Percentiles rank a stretch among this genome's conserved stretches.
These are phyloP conservation scores for Asterochloris sp. DNA, from an alignment of 139 green algal species.

Conservation along the genomic window DNA sequence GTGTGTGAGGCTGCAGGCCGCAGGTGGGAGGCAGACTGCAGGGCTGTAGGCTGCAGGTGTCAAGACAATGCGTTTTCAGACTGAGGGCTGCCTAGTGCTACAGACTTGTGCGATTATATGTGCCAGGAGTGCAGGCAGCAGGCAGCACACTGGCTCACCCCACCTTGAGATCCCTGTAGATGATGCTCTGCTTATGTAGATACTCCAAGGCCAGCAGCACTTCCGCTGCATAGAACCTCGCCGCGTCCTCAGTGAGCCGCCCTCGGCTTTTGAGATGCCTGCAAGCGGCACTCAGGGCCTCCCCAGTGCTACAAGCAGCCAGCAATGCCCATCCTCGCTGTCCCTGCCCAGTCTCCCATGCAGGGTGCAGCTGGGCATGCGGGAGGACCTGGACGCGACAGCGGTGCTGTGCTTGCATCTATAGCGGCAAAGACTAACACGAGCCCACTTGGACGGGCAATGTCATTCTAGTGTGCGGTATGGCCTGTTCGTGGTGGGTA, in stretches of 20 bases:
- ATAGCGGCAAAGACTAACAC: too few species aligned
- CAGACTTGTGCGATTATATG: background rate
- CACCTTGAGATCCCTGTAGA: constrained; percentile 74
- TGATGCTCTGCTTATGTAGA: constrained; percentile 55
- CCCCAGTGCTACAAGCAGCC: too few species aligned
- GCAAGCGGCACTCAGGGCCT: background rate
- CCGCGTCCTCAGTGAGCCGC: constrained; percentile 38
- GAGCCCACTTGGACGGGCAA: too few species aligned
- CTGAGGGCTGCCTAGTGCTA: background rate
- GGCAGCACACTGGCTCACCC: constrained; percentile 13
- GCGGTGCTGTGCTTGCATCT: too few species aligned
- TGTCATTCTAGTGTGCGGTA: too few species aligned
- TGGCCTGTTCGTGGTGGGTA: too few species aligned
- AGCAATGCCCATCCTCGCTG: too few species aligned
- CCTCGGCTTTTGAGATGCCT: too few species aligned
- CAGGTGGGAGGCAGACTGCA: background rate
- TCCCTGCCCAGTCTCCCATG: too few species aligned
- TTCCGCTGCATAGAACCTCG: constrained; percentile 71
- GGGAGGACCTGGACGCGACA: too few species aligned
- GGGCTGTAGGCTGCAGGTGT: background rate
- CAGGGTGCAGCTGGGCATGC: too few species aligned
- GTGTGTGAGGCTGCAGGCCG: too few species aligned
- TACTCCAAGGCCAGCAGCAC: constrained; percentile 61
- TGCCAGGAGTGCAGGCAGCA: background rate
- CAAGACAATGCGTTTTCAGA: background rate